These are phyloP conservation scores for Gnetum montanum DNA, from an alignment of 75 land plant species.

Conservation along the genomic window DNA sequence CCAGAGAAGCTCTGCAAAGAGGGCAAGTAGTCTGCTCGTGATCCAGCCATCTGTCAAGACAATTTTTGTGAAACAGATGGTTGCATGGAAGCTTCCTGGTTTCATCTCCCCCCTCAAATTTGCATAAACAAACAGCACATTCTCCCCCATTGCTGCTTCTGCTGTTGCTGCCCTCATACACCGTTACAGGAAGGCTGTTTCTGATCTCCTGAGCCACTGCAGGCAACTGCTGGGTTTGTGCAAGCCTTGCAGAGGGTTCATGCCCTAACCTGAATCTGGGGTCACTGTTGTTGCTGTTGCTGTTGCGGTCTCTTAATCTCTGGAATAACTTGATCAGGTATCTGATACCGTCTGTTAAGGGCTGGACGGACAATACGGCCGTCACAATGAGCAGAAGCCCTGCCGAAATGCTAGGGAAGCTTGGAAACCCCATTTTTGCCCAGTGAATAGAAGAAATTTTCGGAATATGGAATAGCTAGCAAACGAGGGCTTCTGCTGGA, in stretches of 20 bases:
- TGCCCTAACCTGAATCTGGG: neutral
- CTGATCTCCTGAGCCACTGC: constrained; percentile 14
- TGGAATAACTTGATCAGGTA: constrained; percentile 7
- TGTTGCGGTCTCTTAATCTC: neutral
- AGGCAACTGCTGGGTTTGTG: neutral
- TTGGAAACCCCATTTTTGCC: constrained; percentile 31
- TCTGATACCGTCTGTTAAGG: constrained; percentile 4
- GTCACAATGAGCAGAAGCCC: constrained; percentile 13
- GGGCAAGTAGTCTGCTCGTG: constrained; percentile 45
- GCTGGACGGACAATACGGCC: constrained; percentile 15
- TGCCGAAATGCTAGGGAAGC: constrained; percentile 12
- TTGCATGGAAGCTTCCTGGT: constrained; percentile 29
- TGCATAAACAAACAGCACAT: constrained; percentile 49
- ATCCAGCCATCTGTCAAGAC: constrained; percentile 44
- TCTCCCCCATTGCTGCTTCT: constrained; percentile 11
- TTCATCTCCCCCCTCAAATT: constrained; percentile 11
- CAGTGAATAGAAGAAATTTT: no score
- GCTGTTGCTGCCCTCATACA: neutral
- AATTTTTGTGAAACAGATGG: constrained; percentile 46
- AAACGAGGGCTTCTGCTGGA: no score
- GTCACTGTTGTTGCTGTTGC: neutral
- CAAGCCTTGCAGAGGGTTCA: neutral
- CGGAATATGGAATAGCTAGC: no score
- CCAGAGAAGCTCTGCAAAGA: constrained; percentile 30
- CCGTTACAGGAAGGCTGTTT: constrained; percentile 7